Evolutionary conservation across 768 basidiomycete genomes (phyloP), one percentile per base, ranked within the genome.

Genomic region (Rubroboletus pulcherrimus): DNA sequence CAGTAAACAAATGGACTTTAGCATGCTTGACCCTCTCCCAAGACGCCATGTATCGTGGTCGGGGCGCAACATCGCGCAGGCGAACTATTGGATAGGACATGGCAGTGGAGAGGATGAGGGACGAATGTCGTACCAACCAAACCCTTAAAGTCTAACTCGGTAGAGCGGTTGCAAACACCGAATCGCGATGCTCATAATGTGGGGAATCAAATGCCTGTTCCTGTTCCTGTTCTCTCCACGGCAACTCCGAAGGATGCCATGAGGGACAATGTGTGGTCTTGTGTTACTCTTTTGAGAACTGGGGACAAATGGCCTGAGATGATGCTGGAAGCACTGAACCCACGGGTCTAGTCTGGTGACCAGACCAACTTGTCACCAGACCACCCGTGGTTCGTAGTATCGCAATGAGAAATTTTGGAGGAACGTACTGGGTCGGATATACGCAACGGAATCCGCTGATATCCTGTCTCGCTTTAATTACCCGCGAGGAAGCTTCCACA

Each of bases 21-120:
- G 56, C 71, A 56, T 80, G 75, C 53, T 78, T 73, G 61, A 72
- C 61, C 57, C 64, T 77, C 61, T 85, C 84, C 83, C 82, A 85
- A 37, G 66, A 57, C 8, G 65, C 62, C 62, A 84, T 74, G 50
- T 76, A 62, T 30, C 64, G 61, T 30, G 74, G 67, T 31, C 74
- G 78, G 43, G 67, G 63, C 35, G 66, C 62, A 39, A 83, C 48
- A 52, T 84, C 80, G 37, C 75, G 67, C 41, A 78, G 72, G 57
- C 76, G 69, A 30, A 79, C 63, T 37, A 67, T 58, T 7, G 59
- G 61, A 37, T 53, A 53, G 12, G 69, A 42, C 69, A 71, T 71
- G 50, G 26, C 17, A 17, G 15, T 1, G 35, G 17, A 34, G 24
- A 51, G 53, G 33, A 33, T 14, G 55, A 30, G 12, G 34, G 35